Percentiles rank a stretch among this genome's conserved stretches.
phyloP scores from a whole-genome alignment of 768 basidiomycete genomes.

The Suillus weaverae region DNA sequence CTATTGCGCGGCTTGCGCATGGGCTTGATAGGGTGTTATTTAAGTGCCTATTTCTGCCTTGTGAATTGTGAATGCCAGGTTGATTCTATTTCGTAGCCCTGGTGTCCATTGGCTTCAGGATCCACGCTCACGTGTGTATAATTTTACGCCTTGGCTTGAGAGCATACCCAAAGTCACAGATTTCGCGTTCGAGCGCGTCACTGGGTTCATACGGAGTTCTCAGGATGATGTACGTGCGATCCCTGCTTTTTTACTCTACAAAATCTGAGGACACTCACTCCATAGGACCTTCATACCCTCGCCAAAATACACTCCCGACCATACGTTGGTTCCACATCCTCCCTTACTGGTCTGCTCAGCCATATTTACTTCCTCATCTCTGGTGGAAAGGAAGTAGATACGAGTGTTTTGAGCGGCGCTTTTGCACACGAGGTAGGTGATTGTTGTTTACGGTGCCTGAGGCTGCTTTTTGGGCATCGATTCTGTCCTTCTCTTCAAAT shows the following conservation, averaged over 20 bases:
- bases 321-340: conserved; percentile 90
- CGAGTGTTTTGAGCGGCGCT: conserved; percentile 53
- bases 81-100: conserved; percentile 49
- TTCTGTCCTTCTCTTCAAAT: neutral
- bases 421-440: conserved; percentile 60
- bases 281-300: conserved; percentile 63
- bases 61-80: neutral
- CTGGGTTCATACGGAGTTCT: conserved; percentile 76
- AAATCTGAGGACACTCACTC: neutral
- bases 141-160: conserved; percentile 74
- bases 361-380: conserved; percentile 91
- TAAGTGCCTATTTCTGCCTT: conserved; percentile 51
- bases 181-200: conserved; percentile 81
- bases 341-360: conserved; percentile 76
- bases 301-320: conserved; percentile 55
- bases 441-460: neutral
- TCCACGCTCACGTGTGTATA: conserved; percentile 81
- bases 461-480: neutral
- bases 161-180: conserved; percentile 73
- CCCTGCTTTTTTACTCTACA: neutral
- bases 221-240: conserved; percentile 57
- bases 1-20: conserved; percentile 64
- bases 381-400: conserved; percentile 65
- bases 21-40: conserved; percentile 71
- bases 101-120: conserved; percentile 90